Conservation (phyloP, 257 asterid species). For the Solanum sejunctum region DNA sequence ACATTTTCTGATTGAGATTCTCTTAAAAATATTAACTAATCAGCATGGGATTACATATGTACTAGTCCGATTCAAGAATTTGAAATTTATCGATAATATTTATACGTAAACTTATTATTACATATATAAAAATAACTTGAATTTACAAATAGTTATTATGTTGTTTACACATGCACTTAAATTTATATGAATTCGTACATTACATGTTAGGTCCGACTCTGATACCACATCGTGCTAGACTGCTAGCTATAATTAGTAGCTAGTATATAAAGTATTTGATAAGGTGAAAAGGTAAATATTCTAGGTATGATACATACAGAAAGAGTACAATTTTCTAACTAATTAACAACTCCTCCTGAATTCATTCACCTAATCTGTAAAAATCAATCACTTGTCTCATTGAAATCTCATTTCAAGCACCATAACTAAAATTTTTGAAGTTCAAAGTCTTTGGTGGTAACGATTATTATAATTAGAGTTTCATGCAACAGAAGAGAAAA, state of each 20-base stretch:
- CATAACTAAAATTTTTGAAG: not conserved
- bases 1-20: not conserved
- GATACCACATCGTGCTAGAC: not conserved
- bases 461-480: slow-evolving; percentile 1
- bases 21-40: not conserved
- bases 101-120: not conserved
- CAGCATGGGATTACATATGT: not conserved
- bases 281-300: not conserved
- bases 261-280: not conserved
- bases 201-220: not conserved
- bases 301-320: not conserved
- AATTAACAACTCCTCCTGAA: not conserved
- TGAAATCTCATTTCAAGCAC: not conserved
- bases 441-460: not conserved
- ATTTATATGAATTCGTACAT: not conserved
- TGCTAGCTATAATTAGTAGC: too few species aligned
- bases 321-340: not conserved
- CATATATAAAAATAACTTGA: not conserved
- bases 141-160: too few species aligned
- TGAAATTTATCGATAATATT: not conserved
- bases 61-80: not conserved
- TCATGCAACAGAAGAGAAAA: not conserved
- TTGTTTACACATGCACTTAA: not conserved
- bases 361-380: not conserved
- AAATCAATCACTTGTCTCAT: slow-evolving; percentile 4